Evolutionary conservation across 2,329 filamentous ascomycete species (phyloP), one percentile per base, ranked within the genome.

Genomic region (Geosmithia morbida): DNA sequence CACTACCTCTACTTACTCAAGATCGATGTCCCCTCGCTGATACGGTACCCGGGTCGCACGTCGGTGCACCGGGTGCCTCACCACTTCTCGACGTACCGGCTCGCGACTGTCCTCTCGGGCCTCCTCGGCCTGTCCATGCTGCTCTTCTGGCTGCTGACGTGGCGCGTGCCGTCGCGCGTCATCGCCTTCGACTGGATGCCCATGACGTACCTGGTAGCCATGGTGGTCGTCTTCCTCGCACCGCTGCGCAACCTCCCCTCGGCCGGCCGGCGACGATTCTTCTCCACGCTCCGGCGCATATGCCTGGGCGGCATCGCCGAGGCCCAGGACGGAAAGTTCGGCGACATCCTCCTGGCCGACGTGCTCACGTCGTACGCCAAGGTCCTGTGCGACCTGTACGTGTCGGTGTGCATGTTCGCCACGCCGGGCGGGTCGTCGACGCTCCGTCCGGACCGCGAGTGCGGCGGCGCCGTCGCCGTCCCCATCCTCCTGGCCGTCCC

Each of bases 291-390:
- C 43, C 79, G 79, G 51, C 83, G 92, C 48, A 80, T 97, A 51
- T 79, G 78, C 55, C 68, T 96, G 42, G 92, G 92, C 20, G 89
- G 90, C 0, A 74, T 98, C 20, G 90, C 92, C 14, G 83, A 90
- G 63, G 71, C 85, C 1, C 78, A 85, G 55, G 85, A 96, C 63
- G 88, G 90, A 48, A 95, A 94, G 60, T 97, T 97, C 57, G 90
- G 87, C 48, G 92, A 98, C 60, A 84, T 97, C 46, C 68, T 98
- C 49, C 77, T 98, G 17, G 89, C 92, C 33, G 92, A 98, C 73
- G 90, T 88, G 48, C 67, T 97, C 55, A 98, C 92, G 41, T 94
- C 86, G 57, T 98, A 97, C 62, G 83, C 90, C 51, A 95, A 94
- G 63, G 85, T 96, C 29, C 72, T 94, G 26, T 90, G 83, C 20